phyloP scores from a whole-genome alignment of 2,329 filamentous ascomycete species.

The Pseudogymnoascus sp. region DNA sequence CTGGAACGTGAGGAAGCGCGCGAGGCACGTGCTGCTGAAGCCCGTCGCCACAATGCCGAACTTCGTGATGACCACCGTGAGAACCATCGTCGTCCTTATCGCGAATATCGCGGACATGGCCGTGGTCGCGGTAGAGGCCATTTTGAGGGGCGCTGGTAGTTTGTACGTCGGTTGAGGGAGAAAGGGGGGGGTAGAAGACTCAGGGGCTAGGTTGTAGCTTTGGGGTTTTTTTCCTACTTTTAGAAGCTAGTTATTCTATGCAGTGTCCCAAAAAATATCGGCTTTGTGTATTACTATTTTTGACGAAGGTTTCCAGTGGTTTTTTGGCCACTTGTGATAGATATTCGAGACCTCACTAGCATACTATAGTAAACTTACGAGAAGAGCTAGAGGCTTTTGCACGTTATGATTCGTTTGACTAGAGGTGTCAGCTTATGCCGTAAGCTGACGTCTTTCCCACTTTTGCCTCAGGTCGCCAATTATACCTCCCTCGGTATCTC shows the following conservation, averaged over 20 bases:
- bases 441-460: no score
- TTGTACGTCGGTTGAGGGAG: background rate
- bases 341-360: background rate
- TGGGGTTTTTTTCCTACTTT: background rate
- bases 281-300: no score
- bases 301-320: background rate
- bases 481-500: no score
- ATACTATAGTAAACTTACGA: no score
- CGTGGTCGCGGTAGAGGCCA: background rate
- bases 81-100: background rate
- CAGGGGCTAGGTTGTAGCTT: background rate
- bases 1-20: background rate
- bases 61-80: background rate
- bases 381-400: no score
- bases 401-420: no score
- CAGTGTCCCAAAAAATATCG: background rate
- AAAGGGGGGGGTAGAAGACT: background rate
- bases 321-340: background rate
- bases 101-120: background rate
- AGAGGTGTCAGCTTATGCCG: no score
- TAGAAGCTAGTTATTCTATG: background rate
- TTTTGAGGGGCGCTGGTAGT: background rate
- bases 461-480: no score
- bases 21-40: background rate
- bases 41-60: background rate